Base-by-base conservation (phyloP, 2,329 filamentous ascomycete species). In the Ceratocystis diversiconidia region DNA sequence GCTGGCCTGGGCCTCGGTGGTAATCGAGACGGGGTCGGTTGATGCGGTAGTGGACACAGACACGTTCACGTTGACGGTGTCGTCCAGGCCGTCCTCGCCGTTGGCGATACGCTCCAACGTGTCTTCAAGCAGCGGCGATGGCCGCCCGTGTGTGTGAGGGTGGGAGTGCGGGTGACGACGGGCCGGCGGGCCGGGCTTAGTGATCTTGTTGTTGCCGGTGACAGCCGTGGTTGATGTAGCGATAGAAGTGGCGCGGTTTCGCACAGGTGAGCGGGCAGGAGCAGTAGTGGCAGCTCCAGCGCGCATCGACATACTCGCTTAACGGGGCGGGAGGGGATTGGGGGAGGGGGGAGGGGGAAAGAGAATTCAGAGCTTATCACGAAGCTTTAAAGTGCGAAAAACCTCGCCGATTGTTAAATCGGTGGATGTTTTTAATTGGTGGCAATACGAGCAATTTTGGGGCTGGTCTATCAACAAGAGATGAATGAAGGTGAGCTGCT, bases 81-180 rank as follows among this genome's bases (percentile, higher is more conserved):
- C 48, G 30, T 59, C 62, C 30, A 55, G 50, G 25, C 17, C 48
- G 41, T 50, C 61, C 28, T 61, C 50, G 30, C 57, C 25, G n/a
- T 65, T 57, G n/a, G 48, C 50, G 57, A 67, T 67, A n/a, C 59
- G 55, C 25, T 61, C 62, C 46, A 67, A 44, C 44, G 60, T 41
- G 44, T 67, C 66, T 44, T 67, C 66, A 19, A 66, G 62, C n/a
- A 62, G 46, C 15, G 66, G 66, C 28, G 66, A 67, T 25, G 63
- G 63, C 15, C 63, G 59, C n/a, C 50, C 22, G 28, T 65, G 59
- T 5, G 43, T 1, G n/a, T 61, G 59, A 3, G 25, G 22, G 48
- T 61, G 57, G 4, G 25, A 25, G 50, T 52, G 61, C n/a, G 46
- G 41, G 30, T 61, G 59, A 36, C 66, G 61, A 28, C 63, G 63